Conservation (phyloP, 2,329 filamentous ascomycete species). For the Didymella lethalis region DNA sequence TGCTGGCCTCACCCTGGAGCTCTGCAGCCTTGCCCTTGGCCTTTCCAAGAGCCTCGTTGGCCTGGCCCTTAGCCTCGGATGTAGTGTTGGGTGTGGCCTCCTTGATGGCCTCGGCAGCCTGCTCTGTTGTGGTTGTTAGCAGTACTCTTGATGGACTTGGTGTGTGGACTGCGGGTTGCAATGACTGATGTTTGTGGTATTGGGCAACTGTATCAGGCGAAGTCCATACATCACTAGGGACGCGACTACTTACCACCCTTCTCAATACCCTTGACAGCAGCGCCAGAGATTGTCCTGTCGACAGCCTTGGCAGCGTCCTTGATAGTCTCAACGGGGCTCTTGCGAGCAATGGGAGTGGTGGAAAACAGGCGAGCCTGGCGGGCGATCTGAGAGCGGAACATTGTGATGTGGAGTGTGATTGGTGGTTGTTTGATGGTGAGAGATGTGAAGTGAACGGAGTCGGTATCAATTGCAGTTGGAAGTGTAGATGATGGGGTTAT, state of each 20-base stretch:
- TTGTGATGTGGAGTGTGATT: conserved; percentile 38
- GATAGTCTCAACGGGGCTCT: conserved; percentile 62
- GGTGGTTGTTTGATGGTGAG: conserved; percentile 12
- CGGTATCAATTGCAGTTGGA: conserved; percentile 17
- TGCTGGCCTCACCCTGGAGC: conserved; percentile 51
- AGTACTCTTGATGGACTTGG: not conserved
- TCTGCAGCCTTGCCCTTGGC: conserved; percentile 53
- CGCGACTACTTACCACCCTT: conserved; percentile 62
- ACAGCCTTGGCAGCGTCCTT: conserved; percentile 67
- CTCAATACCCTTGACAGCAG: conserved; percentile 68
- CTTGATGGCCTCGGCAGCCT: conserved; percentile 57
- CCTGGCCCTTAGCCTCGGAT: conserved; percentile 49
- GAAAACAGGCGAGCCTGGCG: conserved; percentile 62
- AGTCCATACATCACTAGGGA: not conserved
- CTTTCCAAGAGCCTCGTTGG: conserved; percentile 40
- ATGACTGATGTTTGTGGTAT: not conserved
- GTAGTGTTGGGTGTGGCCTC: conserved; percentile 39
- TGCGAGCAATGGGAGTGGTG: conserved; percentile 59
- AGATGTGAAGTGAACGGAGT: conserved; percentile 8
- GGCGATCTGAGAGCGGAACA: conserved; percentile 57
- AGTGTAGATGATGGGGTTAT: conserved; percentile 5
- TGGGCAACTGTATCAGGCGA: not conserved
- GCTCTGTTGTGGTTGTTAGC: conserved; percentile 53
- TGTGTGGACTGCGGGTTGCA: not conserved
- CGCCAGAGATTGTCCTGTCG: conserved; percentile 64